phyloP scores from a whole-genome alignment of 768 basidiomycete species.

The Mycena vitilis region DNA sequence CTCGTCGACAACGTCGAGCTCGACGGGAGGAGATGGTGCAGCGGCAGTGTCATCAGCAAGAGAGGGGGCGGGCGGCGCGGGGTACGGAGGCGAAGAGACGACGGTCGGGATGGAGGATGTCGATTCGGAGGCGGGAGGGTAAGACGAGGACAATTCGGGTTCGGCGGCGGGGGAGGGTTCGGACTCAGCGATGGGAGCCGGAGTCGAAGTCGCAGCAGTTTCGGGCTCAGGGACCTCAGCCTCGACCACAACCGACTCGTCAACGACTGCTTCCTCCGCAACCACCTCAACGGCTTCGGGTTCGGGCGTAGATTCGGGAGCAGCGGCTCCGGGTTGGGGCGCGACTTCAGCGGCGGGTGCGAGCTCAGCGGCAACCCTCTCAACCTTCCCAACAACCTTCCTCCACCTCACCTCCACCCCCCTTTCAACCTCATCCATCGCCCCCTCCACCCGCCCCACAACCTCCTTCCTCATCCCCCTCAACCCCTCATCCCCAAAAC shows the following conservation, averaged over 20 bases:
- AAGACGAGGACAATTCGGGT: neutral
- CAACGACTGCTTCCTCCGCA: too few species aligned
- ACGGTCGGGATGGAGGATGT: slow-evolving; percentile 11
- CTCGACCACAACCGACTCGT: neutral
- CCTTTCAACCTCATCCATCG: slow-evolving; percentile 63
- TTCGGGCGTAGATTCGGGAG: too few species aligned
- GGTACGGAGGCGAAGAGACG: too few species aligned
- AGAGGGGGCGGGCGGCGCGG: too few species aligned
- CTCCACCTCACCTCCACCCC: slow-evolving; percentile 58
- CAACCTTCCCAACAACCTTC: slow-evolving; percentile 38
- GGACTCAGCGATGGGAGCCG: neutral
- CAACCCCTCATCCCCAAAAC: slow-evolving; percentile 66
- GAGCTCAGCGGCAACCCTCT: slow-evolving; percentile 27
- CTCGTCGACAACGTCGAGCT: neutral
- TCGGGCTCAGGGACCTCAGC: neutral
- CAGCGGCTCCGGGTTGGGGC: neutral
- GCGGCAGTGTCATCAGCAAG: too few species aligned
- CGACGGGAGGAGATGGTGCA: too few species aligned
- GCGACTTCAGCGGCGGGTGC: slow-evolving; percentile 1
- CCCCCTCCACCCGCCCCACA: slow-evolving; percentile 66
- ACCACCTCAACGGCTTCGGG: neutral
- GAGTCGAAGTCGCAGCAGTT: too few species aligned
- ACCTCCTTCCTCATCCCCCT: slow-evolving; percentile 64
- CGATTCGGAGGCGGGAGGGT: neutral
- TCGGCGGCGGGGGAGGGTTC: slow-evolving; percentile 4